phyloP scores from a whole-genome alignment of 495 filamentous ascomycete species.

The Penicillium longicatenatum region DNA sequence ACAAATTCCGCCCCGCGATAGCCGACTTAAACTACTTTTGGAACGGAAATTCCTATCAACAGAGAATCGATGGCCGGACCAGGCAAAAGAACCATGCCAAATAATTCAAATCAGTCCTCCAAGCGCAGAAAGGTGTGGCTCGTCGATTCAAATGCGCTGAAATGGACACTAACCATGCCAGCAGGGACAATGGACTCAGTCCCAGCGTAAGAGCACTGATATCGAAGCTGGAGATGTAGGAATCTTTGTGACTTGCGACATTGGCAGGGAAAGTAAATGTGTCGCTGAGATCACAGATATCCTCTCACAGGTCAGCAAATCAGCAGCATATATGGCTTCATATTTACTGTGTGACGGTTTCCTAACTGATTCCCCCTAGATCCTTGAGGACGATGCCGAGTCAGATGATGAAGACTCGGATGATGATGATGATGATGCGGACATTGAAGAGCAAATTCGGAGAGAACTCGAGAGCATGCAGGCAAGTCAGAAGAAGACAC shows the following conservation, averaged over 20 bases:
- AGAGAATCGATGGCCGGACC: slow-evolving; percentile 23
- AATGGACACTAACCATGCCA: slow-evolving; percentile 12
- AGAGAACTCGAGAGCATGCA: slow-evolving; percentile 73
- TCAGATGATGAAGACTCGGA: slow-evolving; percentile 35
- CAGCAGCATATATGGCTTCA: background rate
- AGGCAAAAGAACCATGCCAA: slow-evolving; percentile 39
- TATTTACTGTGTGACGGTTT: background rate
- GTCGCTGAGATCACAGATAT: slow-evolving; percentile 70
- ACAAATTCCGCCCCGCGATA: slow-evolving; percentile 6
- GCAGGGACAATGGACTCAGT: slow-evolving; percentile 35
- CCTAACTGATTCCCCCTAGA: slow-evolving; percentile 5
- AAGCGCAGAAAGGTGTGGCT: slow-evolving; percentile 41
- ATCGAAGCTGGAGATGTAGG: slow-evolving; percentile 79
- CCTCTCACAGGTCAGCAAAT: slow-evolving; percentile 66
- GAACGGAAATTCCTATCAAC: background rate
- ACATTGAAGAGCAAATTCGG: slow-evolving; percentile 83
- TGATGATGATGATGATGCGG: slow-evolving; percentile 49
- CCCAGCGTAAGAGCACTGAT: slow-evolving; percentile 17
- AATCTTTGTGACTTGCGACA: slow-evolving; percentile 87
- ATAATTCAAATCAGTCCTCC: slow-evolving; percentile 24
- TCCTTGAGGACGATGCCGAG: slow-evolving; percentile 26
- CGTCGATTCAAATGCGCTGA: slow-evolving; percentile 10
- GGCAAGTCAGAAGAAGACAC: slow-evolving; percentile 45
- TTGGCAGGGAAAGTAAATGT: slow-evolving; percentile 76
- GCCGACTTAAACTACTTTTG: background rate